Conservation (phyloP, 106 monocot species). For the Gastrodia elata region DNA sequence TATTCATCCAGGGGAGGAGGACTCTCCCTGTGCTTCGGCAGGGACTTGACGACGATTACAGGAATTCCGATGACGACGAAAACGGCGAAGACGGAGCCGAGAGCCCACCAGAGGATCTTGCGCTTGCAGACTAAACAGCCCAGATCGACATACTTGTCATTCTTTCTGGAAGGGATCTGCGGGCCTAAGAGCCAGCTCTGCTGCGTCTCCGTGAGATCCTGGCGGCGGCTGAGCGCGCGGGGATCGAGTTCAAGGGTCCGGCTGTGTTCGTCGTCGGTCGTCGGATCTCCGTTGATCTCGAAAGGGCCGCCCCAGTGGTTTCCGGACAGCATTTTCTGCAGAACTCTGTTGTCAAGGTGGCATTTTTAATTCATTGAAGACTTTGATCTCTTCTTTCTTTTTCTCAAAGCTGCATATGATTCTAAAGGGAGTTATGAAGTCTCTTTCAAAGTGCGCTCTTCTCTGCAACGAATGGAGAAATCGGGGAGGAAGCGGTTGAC, state of each 20-base stretch:
- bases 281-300: constrained; percentile 38
- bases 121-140: constrained; percentile 78
- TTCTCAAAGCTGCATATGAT: neutral
- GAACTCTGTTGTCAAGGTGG: neutral
- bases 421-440: neutral
- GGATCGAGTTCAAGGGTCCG: constrained; percentile 54
- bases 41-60: constrained; percentile 52
- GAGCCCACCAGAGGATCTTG: constrained; percentile 44
- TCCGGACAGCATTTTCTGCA: constrained; percentile 33
- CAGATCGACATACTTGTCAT: constrained; percentile 76
- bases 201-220: constrained; percentile 67
- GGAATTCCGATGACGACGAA: constrained; percentile 74
- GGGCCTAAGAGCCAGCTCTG: constrained; percentile 86
- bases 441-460: neutral
- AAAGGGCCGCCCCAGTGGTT: constrained; percentile 93
- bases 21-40: constrained; percentile 44
- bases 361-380: neutral
- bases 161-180: constrained; percentile 31
- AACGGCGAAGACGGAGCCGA: constrained; percentile 29
- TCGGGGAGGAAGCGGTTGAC: constrained; percentile 2
- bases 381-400: neutral
- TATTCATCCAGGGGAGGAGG: constrained; percentile 68
- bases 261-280: constrained; percentile 47
- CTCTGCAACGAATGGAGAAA: neutral
- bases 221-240: constrained; percentile 37